Conservation (phyloP, 2,329 filamentous ascomycete genomes). For the Escovopsis sp. region DNA sequence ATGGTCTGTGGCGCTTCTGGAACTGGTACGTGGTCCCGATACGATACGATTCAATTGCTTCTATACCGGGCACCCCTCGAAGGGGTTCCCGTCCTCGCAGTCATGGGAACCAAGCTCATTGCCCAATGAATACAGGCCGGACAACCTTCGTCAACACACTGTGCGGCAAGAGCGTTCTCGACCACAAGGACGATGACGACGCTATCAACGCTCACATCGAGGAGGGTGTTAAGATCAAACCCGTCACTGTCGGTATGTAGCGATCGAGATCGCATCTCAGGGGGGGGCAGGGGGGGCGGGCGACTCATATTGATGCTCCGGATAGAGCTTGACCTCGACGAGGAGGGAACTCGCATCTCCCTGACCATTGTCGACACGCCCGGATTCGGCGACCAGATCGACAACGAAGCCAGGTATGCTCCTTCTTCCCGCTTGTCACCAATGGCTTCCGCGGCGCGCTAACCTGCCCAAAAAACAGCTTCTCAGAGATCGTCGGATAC, state of each 20-base stretch:
- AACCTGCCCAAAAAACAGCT: conserved; percentile 37
- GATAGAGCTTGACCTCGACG: conserved; percentile 82
- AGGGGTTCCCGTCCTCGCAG: too few species aligned
- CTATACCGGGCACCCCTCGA: not conserved
- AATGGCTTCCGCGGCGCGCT: not conserved
- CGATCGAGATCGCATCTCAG: not conserved
- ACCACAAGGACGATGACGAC: conserved; percentile 88
- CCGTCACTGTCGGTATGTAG: conserved; percentile 74
- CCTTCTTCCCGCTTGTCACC: not conserved
- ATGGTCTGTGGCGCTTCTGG: conserved; percentile 99
- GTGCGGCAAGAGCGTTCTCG: conserved; percentile 83
- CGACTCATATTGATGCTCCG: not conserved
- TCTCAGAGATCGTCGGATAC: conserved; percentile 94
- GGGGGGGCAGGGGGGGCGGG: not conserved
- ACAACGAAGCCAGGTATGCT: conserved; percentile 87
- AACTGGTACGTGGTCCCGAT: conserved; percentile 54
- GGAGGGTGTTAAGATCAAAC: conserved; percentile 97
- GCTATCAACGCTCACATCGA: conserved; percentile 77
- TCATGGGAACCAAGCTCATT: conserved; percentile 9
- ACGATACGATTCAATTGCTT: conserved; percentile 1
- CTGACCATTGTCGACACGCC: conserved; percentile 97
- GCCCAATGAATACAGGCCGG: conserved; percentile 44
- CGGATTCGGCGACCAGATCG: conserved; percentile 96
- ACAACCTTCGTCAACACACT: conserved; percentile 99
- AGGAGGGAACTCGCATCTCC: conserved; percentile 96